Evolutionary conservation across 2,329 filamentous ascomycete species (phyloP).

Genomic region (Didymella sp.): DNA sequence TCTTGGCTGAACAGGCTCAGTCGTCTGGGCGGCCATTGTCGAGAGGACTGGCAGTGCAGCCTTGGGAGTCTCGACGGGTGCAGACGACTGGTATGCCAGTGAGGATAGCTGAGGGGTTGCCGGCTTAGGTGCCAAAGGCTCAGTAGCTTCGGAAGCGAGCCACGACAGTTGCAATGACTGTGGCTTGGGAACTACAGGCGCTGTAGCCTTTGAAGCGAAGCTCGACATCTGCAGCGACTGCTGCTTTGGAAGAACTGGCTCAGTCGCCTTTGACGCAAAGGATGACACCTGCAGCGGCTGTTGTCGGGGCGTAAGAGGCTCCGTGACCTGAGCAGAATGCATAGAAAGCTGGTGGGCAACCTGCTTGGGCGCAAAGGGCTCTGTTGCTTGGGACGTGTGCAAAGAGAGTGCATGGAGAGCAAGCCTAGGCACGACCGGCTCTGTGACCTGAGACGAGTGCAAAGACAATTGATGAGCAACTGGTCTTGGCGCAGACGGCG

Average conservation of each 20-base stretch:
- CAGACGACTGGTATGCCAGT: constrained; percentile 31
- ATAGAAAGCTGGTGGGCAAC: constrained; percentile 18
- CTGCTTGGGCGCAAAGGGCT: constrained; percentile 13
- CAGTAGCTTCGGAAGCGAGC: constrained; percentile 32
- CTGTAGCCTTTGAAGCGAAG: constrained; percentile 32
- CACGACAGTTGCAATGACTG: constrained; percentile 27
- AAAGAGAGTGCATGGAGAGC: constrained; percentile 19
- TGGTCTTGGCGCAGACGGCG: constrained; percentile 23
- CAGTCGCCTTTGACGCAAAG: constrained; percentile 28
- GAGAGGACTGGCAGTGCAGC: constrained; percentile 27
- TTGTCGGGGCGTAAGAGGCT: constrained; percentile 23
- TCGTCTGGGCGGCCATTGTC: constrained; percentile 26
- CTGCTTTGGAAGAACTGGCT: constrained; percentile 22
- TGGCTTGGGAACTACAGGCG: constrained; percentile 27
- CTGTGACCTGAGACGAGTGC: constrained; percentile 26
- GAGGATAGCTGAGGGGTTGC: constrained; percentile 17
- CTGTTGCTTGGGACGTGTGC: constrained; percentile 19
- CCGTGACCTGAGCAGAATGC: constrained; percentile 29
- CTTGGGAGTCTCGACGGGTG: constrained; percentile 29
- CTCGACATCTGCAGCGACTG: constrained; percentile 33
- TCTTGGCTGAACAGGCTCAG: constrained; percentile 30
- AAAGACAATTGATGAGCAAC: constrained; percentile 16
- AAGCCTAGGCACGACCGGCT: constrained; percentile 22
- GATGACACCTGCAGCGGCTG: constrained; percentile 30
- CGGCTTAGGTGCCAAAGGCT: constrained; percentile 26